Evolutionary conservation across 768 basidiomycete genomes (phyloP).

Genomic region (Fomitopsis pulvina): DNA sequence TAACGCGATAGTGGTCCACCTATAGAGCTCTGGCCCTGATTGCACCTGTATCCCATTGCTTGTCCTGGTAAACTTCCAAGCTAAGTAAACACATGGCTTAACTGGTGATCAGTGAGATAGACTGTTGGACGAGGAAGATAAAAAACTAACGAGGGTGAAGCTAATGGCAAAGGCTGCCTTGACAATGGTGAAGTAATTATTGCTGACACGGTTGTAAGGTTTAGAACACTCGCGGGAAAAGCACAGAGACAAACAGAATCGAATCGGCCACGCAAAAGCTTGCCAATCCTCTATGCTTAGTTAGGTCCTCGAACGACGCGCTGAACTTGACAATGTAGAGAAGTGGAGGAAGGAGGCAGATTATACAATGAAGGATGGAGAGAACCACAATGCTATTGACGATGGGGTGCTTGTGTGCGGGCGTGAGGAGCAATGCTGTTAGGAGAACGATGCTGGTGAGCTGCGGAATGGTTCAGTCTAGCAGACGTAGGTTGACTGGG

Average conservation of each 20-base stretch:
- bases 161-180: slow-evolving; percentile 18
- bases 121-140: not conserved
- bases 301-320: not conserved
- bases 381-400: slow-evolving; percentile 15
- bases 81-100: slow-evolving; percentile 15
- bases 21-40: slow-evolving; percentile 10
- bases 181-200: slow-evolving; percentile 16
- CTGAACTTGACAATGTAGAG: slow-evolving; percentile 2
- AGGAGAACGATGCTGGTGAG: slow-evolving; percentile 8
- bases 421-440: slow-evolving; percentile 12
- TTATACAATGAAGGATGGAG: slow-evolving; percentile 11
- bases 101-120: not conserved
- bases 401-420: slow-evolving; percentile 17
- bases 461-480: not conserved
- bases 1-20: slow-evolving; percentile 6
- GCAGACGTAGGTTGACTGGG: not conserved
- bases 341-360: slow-evolving; percentile 11
- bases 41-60: slow-evolving; percentile 1
- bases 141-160: slow-evolving; percentile 14
- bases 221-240: not conserved
- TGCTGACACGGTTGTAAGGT: not conserved
- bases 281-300: not conserved
- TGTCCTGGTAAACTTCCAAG: slow-evolving; percentile 4
- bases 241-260: slow-evolving; percentile 9
- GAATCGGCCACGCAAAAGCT: slow-evolving; percentile 14